Base-by-base conservation (phyloP, 2,329 filamentous ascomycete species). In the Xylariomycetidae sp. region DNA sequence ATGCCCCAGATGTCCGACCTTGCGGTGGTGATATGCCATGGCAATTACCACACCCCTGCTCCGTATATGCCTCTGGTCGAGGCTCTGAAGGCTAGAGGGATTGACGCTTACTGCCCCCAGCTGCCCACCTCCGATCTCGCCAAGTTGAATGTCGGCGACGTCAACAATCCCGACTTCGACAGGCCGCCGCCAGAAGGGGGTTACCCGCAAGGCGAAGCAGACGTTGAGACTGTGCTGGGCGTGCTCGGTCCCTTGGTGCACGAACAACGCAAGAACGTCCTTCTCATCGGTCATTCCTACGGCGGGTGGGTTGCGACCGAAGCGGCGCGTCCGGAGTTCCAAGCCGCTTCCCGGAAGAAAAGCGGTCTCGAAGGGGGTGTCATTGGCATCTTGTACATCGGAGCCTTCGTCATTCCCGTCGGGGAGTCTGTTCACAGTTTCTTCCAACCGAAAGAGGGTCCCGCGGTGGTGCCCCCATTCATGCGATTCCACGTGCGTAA, bases 281-380 rank as follows among this genome's bases (percentile, higher is more conserved):
- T 60, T 1, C 19, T 60, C 0, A 20, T 56, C 10, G 56, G 33
- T 9, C 54, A 60, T 30, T 60, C 56, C 3, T 48, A 52, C 4
- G 54, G 56, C 3, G 54, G 56, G n/a, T 59, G 49, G 43, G 47
- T 51, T 2, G 58, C 56, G 2, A 56, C 56, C 1, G 43, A 61
- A 35, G 50, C 44, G 3, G 52, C 58, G 4, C 31, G 35, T 2
- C 48, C 44, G 10, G 48, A 54, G 10, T 36, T 54, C 10, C 54
- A 59, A 33, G 40, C 28, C 2, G 44, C 43, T 13, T n/a, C 27
- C 12, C 43, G 52, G 1, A 31, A 40, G 12, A 29, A 29, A 0
- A 34, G 39, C 1, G 49, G 50, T 6, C 31, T 44, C 6, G 0
- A 23, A 2, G 51, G 51, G 1, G 50, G 49, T 0, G 29, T 58